Evolutionary conservation across 176 grass and related monocot genomes (phyloP).

Genomic region (Phoenix dactylifera): DNA sequence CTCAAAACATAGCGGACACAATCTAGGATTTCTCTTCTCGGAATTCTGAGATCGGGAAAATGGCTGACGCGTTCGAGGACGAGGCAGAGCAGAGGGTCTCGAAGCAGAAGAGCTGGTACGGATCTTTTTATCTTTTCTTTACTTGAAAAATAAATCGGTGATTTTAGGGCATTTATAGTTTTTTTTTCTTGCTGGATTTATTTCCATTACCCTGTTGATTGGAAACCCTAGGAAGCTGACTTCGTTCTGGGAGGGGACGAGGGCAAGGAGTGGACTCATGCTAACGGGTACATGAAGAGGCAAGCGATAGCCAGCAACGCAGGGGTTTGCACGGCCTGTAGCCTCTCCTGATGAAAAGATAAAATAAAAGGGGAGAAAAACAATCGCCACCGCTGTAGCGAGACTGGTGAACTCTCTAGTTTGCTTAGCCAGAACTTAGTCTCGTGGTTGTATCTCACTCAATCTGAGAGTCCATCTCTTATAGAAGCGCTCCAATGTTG

Average conservation of each 20-base stretch:
- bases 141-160: neutral
- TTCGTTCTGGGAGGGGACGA: slow-evolving; percentile 90
- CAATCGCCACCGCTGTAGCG: no score
- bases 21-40: no score
- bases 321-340: slow-evolving; percentile 85
- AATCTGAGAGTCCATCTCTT: no score
- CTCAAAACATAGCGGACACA: no score
- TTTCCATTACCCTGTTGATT: neutral
- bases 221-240: slow-evolving; percentile 65
- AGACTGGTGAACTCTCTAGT: no score
- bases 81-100: slow-evolving; percentile 56
- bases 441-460: no score
- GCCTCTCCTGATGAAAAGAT: slow-evolving; percentile 37
- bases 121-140: neutral
- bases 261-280: slow-evolving; percentile 88
- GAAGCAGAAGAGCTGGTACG: slow-evolving; percentile 78
- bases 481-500: no score
- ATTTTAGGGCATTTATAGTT: no score
- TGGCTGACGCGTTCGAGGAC: slow-evolving; percentile 58
- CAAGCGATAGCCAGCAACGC: slow-evolving; percentile 66
- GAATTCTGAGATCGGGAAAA: slow-evolving; percentile 1
- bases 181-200: neutral
- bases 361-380: no score
- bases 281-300: slow-evolving; percentile 70
- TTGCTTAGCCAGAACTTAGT: no score